Base-by-base conservation (phyloP, 2,329 filamentous ascomycete genomes). In the Rhexocercosporidium sp. region DNA sequence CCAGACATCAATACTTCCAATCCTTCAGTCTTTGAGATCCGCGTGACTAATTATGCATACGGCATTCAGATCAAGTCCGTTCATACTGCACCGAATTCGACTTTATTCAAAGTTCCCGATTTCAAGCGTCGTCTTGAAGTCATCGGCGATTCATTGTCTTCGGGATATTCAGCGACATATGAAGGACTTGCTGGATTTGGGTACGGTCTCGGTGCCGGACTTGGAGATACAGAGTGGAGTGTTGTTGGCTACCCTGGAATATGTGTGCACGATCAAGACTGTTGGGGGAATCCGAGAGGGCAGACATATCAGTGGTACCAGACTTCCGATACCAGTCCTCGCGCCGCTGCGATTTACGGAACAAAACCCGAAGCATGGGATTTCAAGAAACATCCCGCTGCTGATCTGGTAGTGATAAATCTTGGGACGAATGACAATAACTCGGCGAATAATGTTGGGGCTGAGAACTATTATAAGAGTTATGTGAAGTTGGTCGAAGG, bases 11-110 rank as follows among this genome's bases (percentile, higher is more conserved):
- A 84, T 11, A 79, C 82, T 0, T 73, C 83, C 22, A 79, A 75
- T 47, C 82, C 82, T 0, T 81, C 81, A 37, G 82, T 80, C 0
- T 87, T 89, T 66, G 86, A 89, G 73, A 76, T 89, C 71, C 79
- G 86, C 69, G 86, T 89, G 18, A 86, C 86, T 1, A 89, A 89
- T 71, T 89, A 85, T 86, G 85, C 81, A 18, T 85, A 84, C 70
- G 86, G 86, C 2, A 82, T 89, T 3, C 86, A 89, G 75, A 82
- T 89, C 53, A 78, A 79, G 20, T 78, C 81, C 8, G 80, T 89
- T 1, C 84, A 87, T 63, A 78, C 87, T 16, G 80, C 78, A 1
- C 75, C 78, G 3, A 79, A 79, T 5, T 79, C 81, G 44, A 78
- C 77, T 22, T 78, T 89, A 6, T 76, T 85, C 70, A 82, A 82